Base-by-base conservation (phyloP, 495 filamentous ascomycete genomes). In the Aspergillus saccharolyticus region DNA sequence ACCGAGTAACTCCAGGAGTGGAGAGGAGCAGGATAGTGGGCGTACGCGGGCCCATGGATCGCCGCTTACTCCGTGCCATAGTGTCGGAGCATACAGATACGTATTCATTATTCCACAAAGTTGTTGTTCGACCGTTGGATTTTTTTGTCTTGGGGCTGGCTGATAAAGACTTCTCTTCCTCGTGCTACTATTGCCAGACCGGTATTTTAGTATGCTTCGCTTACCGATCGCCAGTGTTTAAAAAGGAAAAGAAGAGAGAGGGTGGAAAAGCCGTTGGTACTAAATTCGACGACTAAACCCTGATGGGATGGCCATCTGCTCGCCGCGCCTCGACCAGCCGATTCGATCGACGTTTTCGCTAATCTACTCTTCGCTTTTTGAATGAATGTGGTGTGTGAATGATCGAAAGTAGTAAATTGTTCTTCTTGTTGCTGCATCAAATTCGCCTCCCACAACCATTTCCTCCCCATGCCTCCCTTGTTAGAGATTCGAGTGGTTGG, bases 221-320 rank as follows among this genome's bases (percentile, higher is more conserved):
- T 50, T 60, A 61, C 59, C 46, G 55, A 56, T 55, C 28, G n/a
- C n/a, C n/a, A n/a, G n/a, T n/a, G 49, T 30, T 39, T 8, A 39
- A 39, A 39, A 12, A 39, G 12, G 33, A 12, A 12, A 12, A 8
- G 33, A 8, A 2, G 33, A 10, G 5, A 12, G 33, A 39, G 12
- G 12, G 33, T 5, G 12, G 12, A 12, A 5, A 39, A 39, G 33
- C 33, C 33, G 25, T 28, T 28, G 25, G 25, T 28, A 9, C 25
- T 28, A 28, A 28, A 28, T 4, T 28, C 25, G 4, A 28, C 33
- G 33, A 15, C 33, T 39, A 39, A 39, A 39, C 33, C 33, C 7
- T 39, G 33, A 2, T 39, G 33, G 33, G 33, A 15, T 39, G 7
- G 5, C 33, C 33, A 39, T 39, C 33, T 39, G 33, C 33, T 39